Base-by-base conservation (phyloP, 345 rosid species). In the Anastatica hierochuntica region DNA sequence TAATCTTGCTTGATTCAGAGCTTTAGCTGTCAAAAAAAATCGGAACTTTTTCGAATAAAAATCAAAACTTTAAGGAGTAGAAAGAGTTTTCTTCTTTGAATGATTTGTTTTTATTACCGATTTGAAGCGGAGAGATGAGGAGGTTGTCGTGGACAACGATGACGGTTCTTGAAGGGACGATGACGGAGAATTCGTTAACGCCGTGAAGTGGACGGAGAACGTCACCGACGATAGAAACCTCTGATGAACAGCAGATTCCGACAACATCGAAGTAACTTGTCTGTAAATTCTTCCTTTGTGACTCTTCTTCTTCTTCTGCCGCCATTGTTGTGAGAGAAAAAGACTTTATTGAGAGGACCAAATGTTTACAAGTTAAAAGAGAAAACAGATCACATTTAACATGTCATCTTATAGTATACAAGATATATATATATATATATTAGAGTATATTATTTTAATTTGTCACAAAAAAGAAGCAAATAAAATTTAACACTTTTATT, bases 161-260 rank as follows among this genome's bases (percentile, higher is more conserved):
- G 60, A 86, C 84, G 0, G 97, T 90, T 69, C 77, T 77, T 0
- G 94, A 69, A 1, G 94, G 79, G 8, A 90, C 86, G 52, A 83
- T 74, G 23, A 90, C 90, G 1, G 84, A 75, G 10, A 70, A 64
- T 14, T 90, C 81, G 36, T 74, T 72, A 1, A 90, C 75, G 3
- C 97, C 97, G 14, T 77, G 71, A 9, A 83, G 71, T 0, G 84
- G 72, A 23, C 74, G 72, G 42, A 86, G 76, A 23, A 83, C 58
- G 37, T 66, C 83, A 49, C 81, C 94, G 1, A 90, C 60, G 19
- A 83, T 24, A 24, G 94, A 74, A 47, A 83, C 78, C 72, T 89
- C 97, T 2, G 94, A 85, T 2, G 97, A 70, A 56, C 97, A 90
- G 62, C 97, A 90, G 0, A 90, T 54, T 2, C 95, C 97, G 31